Evolutionary conservation across 2,329 filamentous ascomycete species (phyloP), one percentile per base, ranked within the genome.

Genomic region (Emergomyces pasteurianus): DNA sequence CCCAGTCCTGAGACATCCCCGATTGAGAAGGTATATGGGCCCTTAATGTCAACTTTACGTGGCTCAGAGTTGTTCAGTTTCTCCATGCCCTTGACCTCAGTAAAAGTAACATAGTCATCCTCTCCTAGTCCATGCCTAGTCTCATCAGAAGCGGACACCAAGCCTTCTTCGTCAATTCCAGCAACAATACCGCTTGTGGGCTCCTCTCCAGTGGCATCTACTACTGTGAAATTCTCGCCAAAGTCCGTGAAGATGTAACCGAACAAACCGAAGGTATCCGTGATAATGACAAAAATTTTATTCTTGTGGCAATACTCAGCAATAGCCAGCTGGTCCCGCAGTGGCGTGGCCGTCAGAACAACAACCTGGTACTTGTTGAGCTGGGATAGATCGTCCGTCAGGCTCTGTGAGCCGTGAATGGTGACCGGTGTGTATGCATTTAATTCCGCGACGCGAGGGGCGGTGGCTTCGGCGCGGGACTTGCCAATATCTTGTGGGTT

Each of bases 231-330:
- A 69, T 94, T 89, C 70, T 92, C 86, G 67, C 94, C 94, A 72
- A 99, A 99, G 71, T 99, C 94, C 70, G 92, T 96, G 78, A 99
- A 99, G 67, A 99, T 88, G 66, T 87, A 89, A 58, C 94, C 94
- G 71, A 99, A 99, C 38, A 99, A 82, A 65, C 94, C 94, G 69
- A 90, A 96, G 0, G 89, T 95, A 71, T 96, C 92, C 7, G 90
- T 85, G 60, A 90, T 84, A 57, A 96, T 86, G 46, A 99, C 78
- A 73, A 90, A 96, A 67, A 99, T 96, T 64, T 89, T 88, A 74
- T 97, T 95, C 64, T 87, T 80, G 75, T 97, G 94, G 75, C 92
- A 95, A 78, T 92, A 97, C 68, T 97, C 91, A 66, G 89, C 89
- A 66, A 99, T 90, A 50, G 80, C 79, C 60, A 92, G 80, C 78